phyloP scores from a whole-genome alignment of 176 grass and related monocot species.

The Ensete glaucum region DNA sequence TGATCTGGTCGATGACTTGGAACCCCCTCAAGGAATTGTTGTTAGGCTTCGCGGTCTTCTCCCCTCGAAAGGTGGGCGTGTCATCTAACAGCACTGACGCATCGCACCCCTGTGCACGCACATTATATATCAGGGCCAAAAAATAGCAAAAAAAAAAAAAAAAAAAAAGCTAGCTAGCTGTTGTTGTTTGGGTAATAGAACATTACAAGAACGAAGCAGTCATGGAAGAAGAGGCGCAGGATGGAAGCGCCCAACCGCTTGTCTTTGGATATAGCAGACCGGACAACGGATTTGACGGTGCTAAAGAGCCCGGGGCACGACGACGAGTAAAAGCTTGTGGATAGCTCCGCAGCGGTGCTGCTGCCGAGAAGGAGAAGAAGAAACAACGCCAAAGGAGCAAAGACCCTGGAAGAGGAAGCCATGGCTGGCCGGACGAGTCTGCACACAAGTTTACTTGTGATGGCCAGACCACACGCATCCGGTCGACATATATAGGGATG shows the following conservation, averaged over 20 bases:
- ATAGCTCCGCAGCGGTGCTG: constrained; percentile 6
- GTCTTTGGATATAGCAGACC: constrained; percentile 20
- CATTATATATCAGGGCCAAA: not conserved
- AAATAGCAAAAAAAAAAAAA: not conserved
- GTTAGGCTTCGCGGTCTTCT: constrained; percentile 39
- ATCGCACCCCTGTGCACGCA: constrained; percentile 42
- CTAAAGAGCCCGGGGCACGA: constrained; percentile 35
- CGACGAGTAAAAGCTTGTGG: constrained; percentile 30
- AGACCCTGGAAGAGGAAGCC: not conserved
- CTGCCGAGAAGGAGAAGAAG: not conserved
- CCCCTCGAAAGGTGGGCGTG: constrained; percentile 20
- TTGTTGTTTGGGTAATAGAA: not conserved
- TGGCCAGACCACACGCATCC: too few species aligned
- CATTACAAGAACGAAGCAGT: constrained; percentile 62
- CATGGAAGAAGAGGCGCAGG: constrained; percentile 73
- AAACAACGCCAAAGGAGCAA: not conserved
- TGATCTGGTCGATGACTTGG: constrained; percentile 50
- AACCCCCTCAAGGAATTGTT: constrained; percentile 31
- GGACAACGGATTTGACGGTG: constrained; percentile 31
- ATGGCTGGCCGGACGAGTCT: too few species aligned
- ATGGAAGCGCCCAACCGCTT: constrained; percentile 43
- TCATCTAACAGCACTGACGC: constrained; percentile 43
- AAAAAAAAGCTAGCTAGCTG: not conserved
- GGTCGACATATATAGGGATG: too few species aligned
- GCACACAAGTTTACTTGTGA: too few species aligned